A percentile compares a stretch with the other conserved stretches of the same genome.
Evolutionary conservation across 805 yeast species (phyloP).

Genomic region (Wickerhamomyces queroliae): DNA sequence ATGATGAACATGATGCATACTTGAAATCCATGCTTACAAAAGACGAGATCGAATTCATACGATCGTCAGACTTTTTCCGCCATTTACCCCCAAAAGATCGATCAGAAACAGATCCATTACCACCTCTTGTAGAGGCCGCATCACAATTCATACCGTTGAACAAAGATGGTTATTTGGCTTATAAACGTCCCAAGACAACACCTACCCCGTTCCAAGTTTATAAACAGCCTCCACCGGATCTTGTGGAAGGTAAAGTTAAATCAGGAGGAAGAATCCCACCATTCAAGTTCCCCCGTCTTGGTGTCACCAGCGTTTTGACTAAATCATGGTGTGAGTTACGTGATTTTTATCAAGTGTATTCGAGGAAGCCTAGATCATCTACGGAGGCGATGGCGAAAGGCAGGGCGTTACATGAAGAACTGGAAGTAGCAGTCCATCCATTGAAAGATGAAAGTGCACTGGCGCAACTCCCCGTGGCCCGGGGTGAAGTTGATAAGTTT

Average conservation of each 20-base stretch:
- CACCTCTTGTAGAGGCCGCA: too few species aligned
- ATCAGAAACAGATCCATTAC: too few species aligned
- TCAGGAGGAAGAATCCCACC: background rate
- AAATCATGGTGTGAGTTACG: slow-evolving; percentile 67
- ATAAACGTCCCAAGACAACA: slow-evolving; percentile 1
- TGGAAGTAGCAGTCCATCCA: slow-evolving; percentile 45
- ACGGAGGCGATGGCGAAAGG: slow-evolving; percentile 44
- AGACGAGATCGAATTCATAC: slow-evolving; percentile 2
- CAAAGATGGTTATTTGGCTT: slow-evolving; percentile 3
- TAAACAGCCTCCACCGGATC: slow-evolving; percentile 1
- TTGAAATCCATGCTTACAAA: background rate
- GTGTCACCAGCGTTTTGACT: slow-evolving; percentile 56
- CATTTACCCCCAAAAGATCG: slow-evolving; percentile 4
- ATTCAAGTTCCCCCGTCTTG: slow-evolving; percentile 10
- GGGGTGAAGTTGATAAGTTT: slow-evolving; percentile 12
- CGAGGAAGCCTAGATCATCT: slow-evolving; percentile 30
- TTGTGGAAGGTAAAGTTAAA: background rate
- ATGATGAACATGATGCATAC: too few species aligned
- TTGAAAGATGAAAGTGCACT: slow-evolving; percentile 4
- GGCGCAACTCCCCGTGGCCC: background rate
- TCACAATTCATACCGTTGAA: background rate
- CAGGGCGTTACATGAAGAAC: slow-evolving; percentile 34
- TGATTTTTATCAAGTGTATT: slow-evolving; percentile 44
- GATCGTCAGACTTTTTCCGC: background rate
- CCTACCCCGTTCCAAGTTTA: slow-evolving; percentile 16